These are phyloP conservation scores for Mangifera indica DNA, from an alignment of 345 rosid genomes.

Conservation along the genomic window DNA sequence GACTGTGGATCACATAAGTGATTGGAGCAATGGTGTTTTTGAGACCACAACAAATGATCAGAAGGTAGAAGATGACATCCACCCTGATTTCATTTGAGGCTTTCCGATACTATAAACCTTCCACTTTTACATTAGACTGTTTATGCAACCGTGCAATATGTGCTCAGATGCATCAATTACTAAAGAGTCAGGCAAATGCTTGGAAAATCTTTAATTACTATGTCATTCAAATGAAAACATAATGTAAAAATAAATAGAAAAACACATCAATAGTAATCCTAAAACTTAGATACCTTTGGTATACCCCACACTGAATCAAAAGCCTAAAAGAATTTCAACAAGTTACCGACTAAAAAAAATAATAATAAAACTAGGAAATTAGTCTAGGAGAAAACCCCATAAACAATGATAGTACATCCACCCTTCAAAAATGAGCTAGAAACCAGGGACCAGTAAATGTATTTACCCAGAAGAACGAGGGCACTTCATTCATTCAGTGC, in stretches of 20 bases:
- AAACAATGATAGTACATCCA: constrained; percentile 11
- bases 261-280: background rate
- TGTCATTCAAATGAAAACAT: background rate
- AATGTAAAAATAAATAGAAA: background rate
- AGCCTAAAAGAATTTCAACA: background rate
- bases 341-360: background rate
- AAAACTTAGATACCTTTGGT: background rate
- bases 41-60: constrained; percentile 27
- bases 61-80: constrained; percentile 66
- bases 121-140: too few species aligned
- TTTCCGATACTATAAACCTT: background rate
- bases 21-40: constrained; percentile 22
- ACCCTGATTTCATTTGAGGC: constrained; percentile 60
- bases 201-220: too few species aligned
- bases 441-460: background rate
- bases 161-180: too few species aligned
- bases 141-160: too few species aligned
- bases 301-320: background rate
- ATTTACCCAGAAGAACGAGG: background rate
- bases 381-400: background rate
- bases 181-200: too few species aligned
- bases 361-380: constrained; percentile 11
- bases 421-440: constrained; percentile 20
- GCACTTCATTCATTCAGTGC: constrained; percentile 24
- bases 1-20: constrained; percentile 14